Conservation (phyloP, 2,329 filamentous ascomycete species). For the Pseudocercospora musae region DNA sequence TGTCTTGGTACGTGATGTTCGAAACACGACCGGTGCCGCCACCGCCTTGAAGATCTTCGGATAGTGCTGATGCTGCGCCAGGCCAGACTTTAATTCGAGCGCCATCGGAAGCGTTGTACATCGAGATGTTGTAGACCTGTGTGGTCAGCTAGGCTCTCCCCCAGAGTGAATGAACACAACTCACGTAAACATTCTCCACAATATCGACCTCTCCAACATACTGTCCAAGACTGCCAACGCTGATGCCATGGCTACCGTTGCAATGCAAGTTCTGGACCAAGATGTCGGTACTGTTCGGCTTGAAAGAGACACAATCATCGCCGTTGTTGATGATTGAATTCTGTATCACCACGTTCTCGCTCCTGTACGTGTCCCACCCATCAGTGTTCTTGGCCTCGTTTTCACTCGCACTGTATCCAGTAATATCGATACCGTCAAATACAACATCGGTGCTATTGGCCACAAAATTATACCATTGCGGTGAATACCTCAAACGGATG, state of each 20-base stretch:
- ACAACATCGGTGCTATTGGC: conserved; percentile 64
- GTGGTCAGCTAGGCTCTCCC: too few species aligned
- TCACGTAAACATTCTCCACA: conserved; percentile 64
- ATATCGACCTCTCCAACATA: conserved; percentile 63
- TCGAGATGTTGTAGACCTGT: conserved; percentile 37
- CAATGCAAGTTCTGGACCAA: conserved; percentile 65
- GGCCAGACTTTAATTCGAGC: conserved; percentile 75
- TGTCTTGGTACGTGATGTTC: conserved; percentile 65
- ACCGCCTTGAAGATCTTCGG: conserved; percentile 62
- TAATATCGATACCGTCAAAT: conserved; percentile 61
- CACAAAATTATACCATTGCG: conserved; percentile 63
- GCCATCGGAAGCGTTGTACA: conserved; percentile 53
- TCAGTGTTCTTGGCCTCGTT: conserved; percentile 61
- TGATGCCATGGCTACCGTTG: conserved; percentile 69
- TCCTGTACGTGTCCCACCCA: conserved; percentile 47
- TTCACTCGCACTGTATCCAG: conserved; percentile 50
- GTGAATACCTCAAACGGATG: conserved; percentile 59
- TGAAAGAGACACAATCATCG: conserved; percentile 72
- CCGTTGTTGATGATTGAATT: conserved; percentile 63
- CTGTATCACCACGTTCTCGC: conserved; percentile 61
- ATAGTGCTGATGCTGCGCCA: conserved; percentile 53
- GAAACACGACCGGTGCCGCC: conserved; percentile 60
- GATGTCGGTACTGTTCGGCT: conserved; percentile 68
- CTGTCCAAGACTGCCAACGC: conserved; percentile 68
- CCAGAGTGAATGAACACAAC: conserved; percentile 2